Conservation (phyloP, 1,284 basidiomycete genomes). For the Lentinus polychrous region DNA sequence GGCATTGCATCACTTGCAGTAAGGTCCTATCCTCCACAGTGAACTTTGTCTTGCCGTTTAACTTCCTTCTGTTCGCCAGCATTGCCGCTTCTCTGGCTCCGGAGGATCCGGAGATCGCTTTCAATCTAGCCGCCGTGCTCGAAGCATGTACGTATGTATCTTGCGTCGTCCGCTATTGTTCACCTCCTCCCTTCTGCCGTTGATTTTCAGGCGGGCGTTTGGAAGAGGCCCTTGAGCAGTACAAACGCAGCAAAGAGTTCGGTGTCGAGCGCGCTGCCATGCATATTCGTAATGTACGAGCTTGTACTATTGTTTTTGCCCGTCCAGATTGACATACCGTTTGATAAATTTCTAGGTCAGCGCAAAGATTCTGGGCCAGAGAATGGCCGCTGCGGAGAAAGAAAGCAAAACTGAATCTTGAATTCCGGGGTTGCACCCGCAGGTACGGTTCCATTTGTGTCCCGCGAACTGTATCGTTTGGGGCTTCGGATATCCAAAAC, state of each 20-base stretch:
- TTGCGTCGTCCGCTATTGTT: slow-evolving; percentile 4
- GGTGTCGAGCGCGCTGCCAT: slow-evolving; percentile 84
- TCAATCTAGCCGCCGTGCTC: slow-evolving; percentile 87
- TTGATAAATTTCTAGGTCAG: slow-evolving; percentile 45
- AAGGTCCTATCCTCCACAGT: slow-evolving; percentile 23
- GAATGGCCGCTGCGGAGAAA: slow-evolving; percentile 43
- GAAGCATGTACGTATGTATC: slow-evolving; percentile 65
- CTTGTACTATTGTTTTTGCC: slow-evolving; percentile 7
- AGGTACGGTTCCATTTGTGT: too few species aligned
- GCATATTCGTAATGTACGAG: slow-evolving; percentile 73
- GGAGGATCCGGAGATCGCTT: slow-evolving; percentile 91
- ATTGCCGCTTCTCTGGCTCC: slow-evolving; percentile 82
- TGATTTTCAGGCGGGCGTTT: slow-evolving; percentile 61
- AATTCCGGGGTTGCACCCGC: background rate
- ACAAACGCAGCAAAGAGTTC: slow-evolving; percentile 69
- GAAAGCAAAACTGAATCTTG: slow-evolving; percentile 21
- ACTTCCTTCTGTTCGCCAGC: slow-evolving; percentile 34
- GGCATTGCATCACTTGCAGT: slow-evolving; percentile 85
- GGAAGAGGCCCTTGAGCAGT: slow-evolving; percentile 76
- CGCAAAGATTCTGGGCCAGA: slow-evolving; percentile 73
- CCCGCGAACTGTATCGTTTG: too few species aligned
- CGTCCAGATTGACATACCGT: slow-evolving; percentile 1
- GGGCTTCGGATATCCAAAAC: too few species aligned
- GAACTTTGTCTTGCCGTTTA: background rate
- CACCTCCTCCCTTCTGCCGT: background rate